Evolutionary conservation across 129 eudicot genomes (phyloP).

Genomic region (Flaveria robusta): DNA sequence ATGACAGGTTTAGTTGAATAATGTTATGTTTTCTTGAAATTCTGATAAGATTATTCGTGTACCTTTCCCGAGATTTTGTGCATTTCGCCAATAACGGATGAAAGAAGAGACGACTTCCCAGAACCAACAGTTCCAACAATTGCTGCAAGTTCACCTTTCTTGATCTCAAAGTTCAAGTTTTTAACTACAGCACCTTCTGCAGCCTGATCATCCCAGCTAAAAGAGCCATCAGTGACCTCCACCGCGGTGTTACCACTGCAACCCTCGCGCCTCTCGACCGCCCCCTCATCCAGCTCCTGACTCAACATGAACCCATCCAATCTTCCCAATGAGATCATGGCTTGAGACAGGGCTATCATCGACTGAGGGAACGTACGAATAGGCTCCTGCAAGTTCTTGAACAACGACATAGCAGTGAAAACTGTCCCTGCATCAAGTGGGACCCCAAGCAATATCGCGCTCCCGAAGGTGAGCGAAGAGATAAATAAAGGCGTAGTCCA

Average conservation of each 20-base stretch:
- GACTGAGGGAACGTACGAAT: conserved; percentile 91
- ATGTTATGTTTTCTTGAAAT: not conserved
- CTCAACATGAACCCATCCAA: conserved; percentile 74
- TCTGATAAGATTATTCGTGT: not conserved
- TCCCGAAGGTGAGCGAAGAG: conserved; percentile 70
- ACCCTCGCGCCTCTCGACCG: conserved; percentile 66
- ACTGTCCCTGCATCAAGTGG: conserved; percentile 76
- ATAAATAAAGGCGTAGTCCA: conserved; percentile 73
- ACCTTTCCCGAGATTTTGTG: conserved; percentile 68
- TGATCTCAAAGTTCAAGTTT: conserved; percentile 59
- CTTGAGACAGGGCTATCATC: conserved; percentile 81
- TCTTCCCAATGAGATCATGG: conserved; percentile 78
- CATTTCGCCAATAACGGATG: conserved; percentile 79
- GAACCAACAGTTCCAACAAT: conserved; percentile 94
- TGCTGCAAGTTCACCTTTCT: conserved; percentile 81
- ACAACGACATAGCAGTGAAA: conserved; percentile 68
- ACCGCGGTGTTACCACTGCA: conserved; percentile 56
- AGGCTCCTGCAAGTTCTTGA: conserved; percentile 90
- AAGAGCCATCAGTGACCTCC: conserved; percentile 57
- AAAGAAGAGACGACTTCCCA: conserved; percentile 77
- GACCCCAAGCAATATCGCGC: conserved; percentile 62
- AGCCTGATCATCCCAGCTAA: conserved; percentile 87
- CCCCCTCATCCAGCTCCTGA: conserved; percentile 63
- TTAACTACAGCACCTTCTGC: conserved; percentile 56
- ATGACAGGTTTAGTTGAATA: not conserved